phyloP scores from a whole-genome alignment of 192 early-diverging fungal genomes.

The Chytriomyces confervae region DNA sequence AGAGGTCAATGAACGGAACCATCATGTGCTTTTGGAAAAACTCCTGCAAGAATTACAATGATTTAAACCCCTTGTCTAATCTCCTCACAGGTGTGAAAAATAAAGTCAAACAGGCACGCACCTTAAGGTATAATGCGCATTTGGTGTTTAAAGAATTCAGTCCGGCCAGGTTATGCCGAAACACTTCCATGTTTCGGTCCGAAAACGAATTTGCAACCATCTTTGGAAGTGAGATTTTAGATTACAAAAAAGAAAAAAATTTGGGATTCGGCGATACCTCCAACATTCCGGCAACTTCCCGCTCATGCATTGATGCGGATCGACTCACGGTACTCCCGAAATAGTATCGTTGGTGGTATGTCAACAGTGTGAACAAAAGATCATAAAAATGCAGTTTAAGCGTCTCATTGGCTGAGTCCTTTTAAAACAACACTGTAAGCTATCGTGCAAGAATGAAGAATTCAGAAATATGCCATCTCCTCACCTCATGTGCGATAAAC shows the following conservation, averaged over 20 bases:
- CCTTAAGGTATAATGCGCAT: conserved; percentile 32
- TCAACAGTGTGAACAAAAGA: conserved; percentile 22
- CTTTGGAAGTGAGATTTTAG: neutral
- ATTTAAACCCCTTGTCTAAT: neutral
- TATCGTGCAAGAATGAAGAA: neutral
- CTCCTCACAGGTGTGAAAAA: neutral
- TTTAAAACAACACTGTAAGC: neutral
- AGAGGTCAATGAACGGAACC: conserved; percentile 32
- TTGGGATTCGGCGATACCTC: neutral
- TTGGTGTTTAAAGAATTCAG: conserved; percentile 25
- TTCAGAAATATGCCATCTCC: neutral
- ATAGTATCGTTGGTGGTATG: conserved; percentile 32
- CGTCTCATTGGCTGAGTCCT: conserved; percentile 16
- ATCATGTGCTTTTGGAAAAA: conserved; percentile 36
- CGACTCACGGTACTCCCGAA: conserved; percentile 28
- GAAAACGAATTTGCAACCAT: conserved; percentile 35
- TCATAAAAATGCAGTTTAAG: conserved; percentile 32
- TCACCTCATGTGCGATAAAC: conserved; percentile 32
- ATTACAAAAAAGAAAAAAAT: neutral
- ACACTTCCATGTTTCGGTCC: conserved; percentile 34
- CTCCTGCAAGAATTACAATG: conserved; percentile 18
- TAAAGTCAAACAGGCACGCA: neutral
- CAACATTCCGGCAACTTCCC: conserved; percentile 21
- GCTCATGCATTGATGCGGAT: conserved; percentile 7
- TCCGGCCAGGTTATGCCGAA: conserved; percentile 32